Conservation (phyloP, 2,329 filamentous ascomycete species). For the Pseudogymnoascus sp. region DNA sequence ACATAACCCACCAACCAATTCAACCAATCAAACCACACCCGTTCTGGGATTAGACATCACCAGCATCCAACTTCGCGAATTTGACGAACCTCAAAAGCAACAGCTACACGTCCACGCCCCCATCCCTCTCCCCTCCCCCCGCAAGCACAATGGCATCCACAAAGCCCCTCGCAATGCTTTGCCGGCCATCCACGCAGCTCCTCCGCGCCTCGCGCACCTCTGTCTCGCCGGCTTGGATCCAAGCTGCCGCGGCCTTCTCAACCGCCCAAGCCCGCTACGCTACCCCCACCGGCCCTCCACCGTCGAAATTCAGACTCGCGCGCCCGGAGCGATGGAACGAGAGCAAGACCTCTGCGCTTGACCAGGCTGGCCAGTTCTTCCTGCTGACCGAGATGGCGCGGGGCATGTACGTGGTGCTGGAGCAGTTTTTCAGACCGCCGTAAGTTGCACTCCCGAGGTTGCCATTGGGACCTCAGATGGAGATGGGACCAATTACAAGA, state of each 20-base stretch:
- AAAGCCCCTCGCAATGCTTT: conserved; percentile 31
- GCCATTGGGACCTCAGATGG: conserved; percentile 8
- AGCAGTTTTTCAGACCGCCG: conserved; percentile 98
- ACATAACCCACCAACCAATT: not conserved
- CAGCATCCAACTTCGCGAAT: conserved; percentile 13
- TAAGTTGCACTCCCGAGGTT: conserved; percentile 41
- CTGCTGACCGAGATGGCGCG: conserved; percentile 90
- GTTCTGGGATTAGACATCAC: conserved; percentile 10
- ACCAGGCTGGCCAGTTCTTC: conserved; percentile 89
- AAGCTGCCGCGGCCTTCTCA: conserved; percentile 23
- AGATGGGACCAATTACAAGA: not conserved
- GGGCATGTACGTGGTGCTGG: conserved; percentile 95
- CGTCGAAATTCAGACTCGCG: conserved; percentile 71
- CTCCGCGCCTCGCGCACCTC: conserved; percentile 23
- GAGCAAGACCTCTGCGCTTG: conserved; percentile 65
- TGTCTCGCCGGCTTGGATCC: conserved; percentile 4
- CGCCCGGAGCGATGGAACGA: conserved; percentile 72
- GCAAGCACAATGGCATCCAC: conserved; percentile 27
- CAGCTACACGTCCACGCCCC: conserved; percentile 13
- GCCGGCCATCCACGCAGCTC: conserved; percentile 25
- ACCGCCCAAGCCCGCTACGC: conserved; percentile 33
- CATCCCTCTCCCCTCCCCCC: conserved; percentile 21
- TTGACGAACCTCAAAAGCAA: conserved; percentile 14
- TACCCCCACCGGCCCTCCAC: conserved; percentile 70
- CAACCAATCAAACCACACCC: conserved; percentile 3